Conservation (phyloP, 306 rosid genomes). For the Acacia acuminata region DNA sequence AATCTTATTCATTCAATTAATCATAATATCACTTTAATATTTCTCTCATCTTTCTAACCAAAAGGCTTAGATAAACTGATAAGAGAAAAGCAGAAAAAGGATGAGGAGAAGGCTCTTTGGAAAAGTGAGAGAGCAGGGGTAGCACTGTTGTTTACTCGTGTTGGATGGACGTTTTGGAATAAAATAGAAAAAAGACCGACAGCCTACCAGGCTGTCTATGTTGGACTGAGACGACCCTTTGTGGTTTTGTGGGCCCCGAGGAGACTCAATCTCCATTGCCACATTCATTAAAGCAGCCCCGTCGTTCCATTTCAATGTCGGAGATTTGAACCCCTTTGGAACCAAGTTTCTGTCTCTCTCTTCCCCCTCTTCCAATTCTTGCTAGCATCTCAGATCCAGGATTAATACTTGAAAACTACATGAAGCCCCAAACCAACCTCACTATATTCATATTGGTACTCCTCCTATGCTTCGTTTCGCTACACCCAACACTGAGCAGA, state of each 20-base stretch:
- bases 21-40: too few species aligned
- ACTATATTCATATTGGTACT: constrained; percentile 10
- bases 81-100: too few species aligned
- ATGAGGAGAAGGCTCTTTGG: too few species aligned
- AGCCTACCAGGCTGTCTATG: not conserved
- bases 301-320: not conserved
- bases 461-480: constrained; percentile 20
- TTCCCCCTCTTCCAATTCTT: too few species aligned
- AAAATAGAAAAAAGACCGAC: not conserved
- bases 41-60: too few species aligned
- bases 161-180: not conserved
- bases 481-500: constrained; percentile 24
- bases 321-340: not conserved
- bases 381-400: not conserved
- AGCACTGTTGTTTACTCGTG: not conserved
- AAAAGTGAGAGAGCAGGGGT: not conserved
- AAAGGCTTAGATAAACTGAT: too few species aligned
- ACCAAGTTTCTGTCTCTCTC: not conserved
- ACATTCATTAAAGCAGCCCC: not conserved
- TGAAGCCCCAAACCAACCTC: constrained; percentile 40
- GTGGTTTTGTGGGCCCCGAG: not conserved
- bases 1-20: too few species aligned
- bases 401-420: constrained; percentile 14
- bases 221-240: not conserved
- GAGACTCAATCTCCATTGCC: not conserved